Base-by-base conservation (phyloP, 2,329 filamentous ascomycete genomes). In the Sordariomycetes sp. region DNA sequence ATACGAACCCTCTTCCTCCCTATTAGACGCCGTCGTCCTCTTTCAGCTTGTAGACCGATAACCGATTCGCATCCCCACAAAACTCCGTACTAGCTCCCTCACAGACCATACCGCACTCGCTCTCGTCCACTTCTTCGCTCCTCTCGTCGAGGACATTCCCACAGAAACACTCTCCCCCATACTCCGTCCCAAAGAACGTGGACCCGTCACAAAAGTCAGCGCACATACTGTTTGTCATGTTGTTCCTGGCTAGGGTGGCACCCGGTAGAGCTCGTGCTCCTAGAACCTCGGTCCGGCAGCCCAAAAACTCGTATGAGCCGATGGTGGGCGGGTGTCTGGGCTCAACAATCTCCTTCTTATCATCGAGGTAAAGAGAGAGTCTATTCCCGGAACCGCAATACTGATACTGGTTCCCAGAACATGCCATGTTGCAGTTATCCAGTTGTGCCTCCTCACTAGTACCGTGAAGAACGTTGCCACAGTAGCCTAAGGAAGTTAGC, bases 91-190 rank as follows among this genome's bases (percentile, higher is more conserved):
- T 62, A 55, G 69, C 70, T 1, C 74, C 75, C 2, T 66, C 66
- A 63, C 75, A 78, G 20, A 68, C 61, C 71, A 77, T 75, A 5
- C 59, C 64, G 64, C 74, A 77, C 25, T 77, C 72, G 2, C 58
- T 60, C 25, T 59, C 63, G 2, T 67, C 60, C 4, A 66, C 70
- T 56, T 63, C 63, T 1, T 64, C 59, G n/a, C 70, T 70, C 5
- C 61, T 64, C n/a, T 59, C 53, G 4, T 59, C 64, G 24, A 74
- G 61, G 7, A 59, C 57, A 54, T 69, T 61, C n/a, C 70, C 70
- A 59, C 71, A 72, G 62, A 70, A 73, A 60, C 71, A 71, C 61
- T 71, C 68, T 11, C 64, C 62, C n/a, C 70, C 68, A 59, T 72
- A 72, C 63, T 74, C 69, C 18, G 71, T 72, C 10, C 70, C 70